These are phyloP conservation scores for Neurospora discreta DNA, from an alignment of 495 filamentous ascomycete species.

Conservation along the genomic window DNA sequence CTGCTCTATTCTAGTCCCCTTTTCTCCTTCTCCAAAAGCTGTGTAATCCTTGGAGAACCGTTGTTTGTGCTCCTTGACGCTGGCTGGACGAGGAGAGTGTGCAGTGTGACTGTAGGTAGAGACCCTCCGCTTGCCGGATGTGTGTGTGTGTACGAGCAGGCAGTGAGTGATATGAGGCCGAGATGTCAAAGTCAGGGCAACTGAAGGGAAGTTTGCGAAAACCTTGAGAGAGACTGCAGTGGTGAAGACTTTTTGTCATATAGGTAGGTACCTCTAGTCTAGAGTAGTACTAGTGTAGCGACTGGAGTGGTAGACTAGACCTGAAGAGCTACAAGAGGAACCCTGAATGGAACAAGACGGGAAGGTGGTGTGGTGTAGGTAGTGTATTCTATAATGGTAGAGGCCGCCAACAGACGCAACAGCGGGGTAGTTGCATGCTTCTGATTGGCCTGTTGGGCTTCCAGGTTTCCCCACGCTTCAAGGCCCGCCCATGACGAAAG, in stretches of 20 bases:
- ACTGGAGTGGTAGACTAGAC: neutral
- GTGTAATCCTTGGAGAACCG: neutral
- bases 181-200: neutral
- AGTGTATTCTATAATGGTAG: too few relatives aligned
- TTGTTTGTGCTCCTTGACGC: neutral
- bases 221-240: neutral
- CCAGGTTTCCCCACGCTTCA: slow-evolving; percentile 23
- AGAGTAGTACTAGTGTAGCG: too few relatives aligned
- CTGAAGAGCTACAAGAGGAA: neutral
- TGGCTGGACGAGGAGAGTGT: neutral
- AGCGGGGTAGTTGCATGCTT: neutral
- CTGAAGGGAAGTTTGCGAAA: neutral
- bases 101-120: neutral
- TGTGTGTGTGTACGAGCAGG: neutral
- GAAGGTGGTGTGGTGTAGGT: neutral
- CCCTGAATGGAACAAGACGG: neutral
- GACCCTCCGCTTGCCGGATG: neutral
- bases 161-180: neutral
- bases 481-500: slow-evolving; percentile 22
- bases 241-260: neutral
- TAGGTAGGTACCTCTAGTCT: too few relatives aligned
- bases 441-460: slow-evolving; percentile 20
- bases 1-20: neutral
- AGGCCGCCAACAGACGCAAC: slow-evolving; percentile 20
- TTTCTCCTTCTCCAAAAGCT: neutral